phyloP scores from a whole-genome alignment of 805 yeast genomes.

The Blastobotrys peoriensis region DNA sequence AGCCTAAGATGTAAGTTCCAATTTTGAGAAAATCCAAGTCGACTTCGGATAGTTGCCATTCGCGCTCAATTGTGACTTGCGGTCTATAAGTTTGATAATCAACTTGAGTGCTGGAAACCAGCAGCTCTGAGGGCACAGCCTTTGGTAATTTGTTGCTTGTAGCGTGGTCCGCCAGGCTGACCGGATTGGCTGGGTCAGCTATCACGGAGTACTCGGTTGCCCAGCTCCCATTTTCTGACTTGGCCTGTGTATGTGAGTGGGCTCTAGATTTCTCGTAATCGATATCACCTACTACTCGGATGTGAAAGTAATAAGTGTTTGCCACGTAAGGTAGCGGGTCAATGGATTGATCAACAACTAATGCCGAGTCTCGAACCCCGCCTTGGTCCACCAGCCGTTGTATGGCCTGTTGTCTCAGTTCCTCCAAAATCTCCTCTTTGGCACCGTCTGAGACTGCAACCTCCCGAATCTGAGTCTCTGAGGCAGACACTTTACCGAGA shows the following conservation, averaged over 20 bases:
- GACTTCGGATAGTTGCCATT: constrained; percentile 37
- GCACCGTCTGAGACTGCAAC: constrained; percentile 14
- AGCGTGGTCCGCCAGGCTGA: too few relatives aligned
- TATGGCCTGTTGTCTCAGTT: constrained; percentile 18
- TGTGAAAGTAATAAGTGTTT: constrained; percentile 15
- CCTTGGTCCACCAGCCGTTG: constrained; percentile 25
- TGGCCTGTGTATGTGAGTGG: constrained; percentile 9
- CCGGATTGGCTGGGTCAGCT: too few relatives aligned
- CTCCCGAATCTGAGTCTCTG: constrained; percentile 23
- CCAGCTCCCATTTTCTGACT: too few relatives aligned
- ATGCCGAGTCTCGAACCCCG: constrained; percentile 22
- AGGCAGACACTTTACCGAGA: constrained; percentile 38
- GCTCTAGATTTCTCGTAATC: constrained; percentile 30
- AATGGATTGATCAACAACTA: constrained; percentile 25
- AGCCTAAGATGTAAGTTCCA: constrained; percentile 45
- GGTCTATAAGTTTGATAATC: constrained; percentile 24
- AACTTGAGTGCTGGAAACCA: too few relatives aligned
- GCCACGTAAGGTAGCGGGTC: constrained; percentile 32
- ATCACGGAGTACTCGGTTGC: too few relatives aligned
- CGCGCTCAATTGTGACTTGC: constrained; percentile 22
- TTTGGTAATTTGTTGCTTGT: too few relatives aligned
- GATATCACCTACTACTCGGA: constrained; percentile 37
- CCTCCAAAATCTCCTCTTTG: constrained; percentile 21
- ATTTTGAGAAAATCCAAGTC: constrained; percentile 38
- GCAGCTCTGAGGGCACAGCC: too few relatives aligned